These are phyloP conservation scores for Tetrapyrgos nigripes DNA, from an alignment of 1,284 basidiomycete genomes.

Conservation along the genomic window DNA sequence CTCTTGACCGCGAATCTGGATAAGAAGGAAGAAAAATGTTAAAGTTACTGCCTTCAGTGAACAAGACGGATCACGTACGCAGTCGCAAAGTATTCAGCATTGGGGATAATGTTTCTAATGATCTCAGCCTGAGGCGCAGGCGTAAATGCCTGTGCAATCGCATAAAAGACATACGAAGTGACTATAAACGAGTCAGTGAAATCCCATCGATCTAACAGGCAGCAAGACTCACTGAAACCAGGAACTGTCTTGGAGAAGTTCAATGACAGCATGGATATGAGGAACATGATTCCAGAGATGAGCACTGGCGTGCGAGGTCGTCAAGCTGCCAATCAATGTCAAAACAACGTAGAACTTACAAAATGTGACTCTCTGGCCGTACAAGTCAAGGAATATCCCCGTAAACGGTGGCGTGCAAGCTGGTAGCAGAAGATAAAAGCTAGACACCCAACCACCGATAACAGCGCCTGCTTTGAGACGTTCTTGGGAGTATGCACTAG, in stretches of 20 bases:
- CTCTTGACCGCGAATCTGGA: slow-evolving; percentile 49
- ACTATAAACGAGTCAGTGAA: slow-evolving; percentile 24
- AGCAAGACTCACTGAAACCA: slow-evolving; percentile 39
- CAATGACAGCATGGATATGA: slow-evolving; percentile 49
- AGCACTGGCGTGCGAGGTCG: slow-evolving; percentile 37
- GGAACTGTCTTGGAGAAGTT: slow-evolving; percentile 47
- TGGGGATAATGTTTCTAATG: slow-evolving; percentile 46
- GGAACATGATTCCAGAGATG: slow-evolving; percentile 47
- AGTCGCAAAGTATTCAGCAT: slow-evolving; percentile 51
- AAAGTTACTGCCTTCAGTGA: neutral
- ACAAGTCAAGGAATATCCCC: slow-evolving; percentile 49
- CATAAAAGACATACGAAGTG: slow-evolving; percentile 52
- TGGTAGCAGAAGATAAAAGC: slow-evolving; percentile 51
- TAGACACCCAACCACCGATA: slow-evolving; percentile 54
- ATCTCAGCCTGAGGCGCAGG: slow-evolving; percentile 54
- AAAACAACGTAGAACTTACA: slow-evolving; percentile 32
- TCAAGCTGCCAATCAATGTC: neutral
- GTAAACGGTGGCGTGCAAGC: slow-evolving; percentile 50
- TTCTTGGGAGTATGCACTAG: slow-evolving; percentile 38
- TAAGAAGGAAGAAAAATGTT: neutral
- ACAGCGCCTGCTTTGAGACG: slow-evolving; percentile 51
- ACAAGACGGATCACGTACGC: slow-evolving; percentile 29
- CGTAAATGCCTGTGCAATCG: slow-evolving; percentile 49
- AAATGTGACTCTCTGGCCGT: slow-evolving; percentile 48
- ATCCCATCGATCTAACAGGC: neutral